phyloP scores from a whole-genome alignment of 164 flowering plant species.

The Magnolia sinica region DNA sequence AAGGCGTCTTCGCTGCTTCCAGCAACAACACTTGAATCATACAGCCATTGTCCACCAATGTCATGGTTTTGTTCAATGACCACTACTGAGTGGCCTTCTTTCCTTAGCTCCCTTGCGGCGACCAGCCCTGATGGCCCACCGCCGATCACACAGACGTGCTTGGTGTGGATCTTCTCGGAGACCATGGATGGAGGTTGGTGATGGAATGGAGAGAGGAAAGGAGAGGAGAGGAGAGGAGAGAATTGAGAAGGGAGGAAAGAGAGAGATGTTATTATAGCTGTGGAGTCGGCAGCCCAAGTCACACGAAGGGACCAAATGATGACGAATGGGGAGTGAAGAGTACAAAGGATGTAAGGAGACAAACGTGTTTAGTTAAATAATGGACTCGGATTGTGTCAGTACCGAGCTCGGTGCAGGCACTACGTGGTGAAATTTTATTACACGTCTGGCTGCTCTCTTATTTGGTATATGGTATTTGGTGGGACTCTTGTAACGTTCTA shows the following conservation, averaged over 20 bases:
- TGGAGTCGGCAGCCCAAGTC: neutral
- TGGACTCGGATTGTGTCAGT: neutral
- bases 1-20: slow-evolving; percentile 43
- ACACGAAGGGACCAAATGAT: slow-evolving; percentile 10
- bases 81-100: slow-evolving; percentile 69
- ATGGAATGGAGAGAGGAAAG: neutral
- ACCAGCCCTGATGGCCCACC: slow-evolving; percentile 89
- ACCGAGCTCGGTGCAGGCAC: neutral
- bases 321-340: neutral
- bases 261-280: neutral
- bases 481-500: too few species aligned
- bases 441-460: neutral
- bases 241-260: neutral
- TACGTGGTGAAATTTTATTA: neutral
- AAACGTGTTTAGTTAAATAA: slow-evolving; percentile 2
- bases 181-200: slow-evolving; percentile 33
- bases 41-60: slow-evolving; percentile 91
- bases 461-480: neutral
- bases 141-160: slow-evolving; percentile 77
- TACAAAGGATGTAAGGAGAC: neutral
- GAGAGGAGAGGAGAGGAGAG: neutral
- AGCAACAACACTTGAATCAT: slow-evolving; percentile 40
- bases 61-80: slow-evolving; percentile 80
- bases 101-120: slow-evolving; percentile 77
- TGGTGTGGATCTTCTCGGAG: slow-evolving; percentile 30